These are phyloP conservation scores for Akanthomyces dipterigenus DNA, from an alignment of 2,329 filamentous ascomycete genomes.

Conservation along the genomic window DNA sequence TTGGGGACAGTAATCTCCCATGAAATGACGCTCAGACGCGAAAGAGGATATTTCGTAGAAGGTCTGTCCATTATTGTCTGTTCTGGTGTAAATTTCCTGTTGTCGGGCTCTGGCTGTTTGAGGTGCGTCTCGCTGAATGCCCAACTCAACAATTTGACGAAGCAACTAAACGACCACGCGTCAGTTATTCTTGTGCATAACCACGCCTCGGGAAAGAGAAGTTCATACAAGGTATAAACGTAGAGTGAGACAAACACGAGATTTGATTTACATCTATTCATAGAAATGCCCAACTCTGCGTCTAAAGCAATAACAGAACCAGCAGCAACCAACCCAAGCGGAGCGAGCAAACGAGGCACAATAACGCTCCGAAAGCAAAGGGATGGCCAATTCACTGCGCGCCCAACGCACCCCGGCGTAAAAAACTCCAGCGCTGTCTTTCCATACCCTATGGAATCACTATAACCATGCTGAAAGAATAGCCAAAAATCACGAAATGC, in stretches of 20 bases:
- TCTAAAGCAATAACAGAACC: neutral
- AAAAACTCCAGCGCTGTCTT: neutral
- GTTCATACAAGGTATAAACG: neutral
- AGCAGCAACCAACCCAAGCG: neutral
- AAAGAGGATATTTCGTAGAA: too few relatives aligned
- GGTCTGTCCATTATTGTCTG: too few relatives aligned
- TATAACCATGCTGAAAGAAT: neutral
- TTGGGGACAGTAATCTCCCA: too few relatives aligned
- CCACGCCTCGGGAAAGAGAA: neutral
- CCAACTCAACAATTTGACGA: too few relatives aligned
- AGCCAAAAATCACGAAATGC: neutral
- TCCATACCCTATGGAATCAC: neutral
- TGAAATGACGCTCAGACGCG: too few relatives aligned
- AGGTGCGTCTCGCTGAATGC: too few relatives aligned
- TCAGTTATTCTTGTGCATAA: too few relatives aligned
- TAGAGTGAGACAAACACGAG: neutral
- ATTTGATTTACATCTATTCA: neutral
- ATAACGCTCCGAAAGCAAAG: neutral
- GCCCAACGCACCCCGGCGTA: neutral
- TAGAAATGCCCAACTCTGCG: neutral
- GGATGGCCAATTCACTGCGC: neutral
- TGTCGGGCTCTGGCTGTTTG: too few relatives aligned
- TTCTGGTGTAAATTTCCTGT: too few relatives aligned
- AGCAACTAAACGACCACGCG: too few relatives aligned
- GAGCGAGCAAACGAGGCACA: constrained; percentile 16